Evolutionary conservation across 163 green algal genomes (phyloP), one percentile per base, ranked within the genome.

Genomic region (Scenedesmus sp.): DNA sequence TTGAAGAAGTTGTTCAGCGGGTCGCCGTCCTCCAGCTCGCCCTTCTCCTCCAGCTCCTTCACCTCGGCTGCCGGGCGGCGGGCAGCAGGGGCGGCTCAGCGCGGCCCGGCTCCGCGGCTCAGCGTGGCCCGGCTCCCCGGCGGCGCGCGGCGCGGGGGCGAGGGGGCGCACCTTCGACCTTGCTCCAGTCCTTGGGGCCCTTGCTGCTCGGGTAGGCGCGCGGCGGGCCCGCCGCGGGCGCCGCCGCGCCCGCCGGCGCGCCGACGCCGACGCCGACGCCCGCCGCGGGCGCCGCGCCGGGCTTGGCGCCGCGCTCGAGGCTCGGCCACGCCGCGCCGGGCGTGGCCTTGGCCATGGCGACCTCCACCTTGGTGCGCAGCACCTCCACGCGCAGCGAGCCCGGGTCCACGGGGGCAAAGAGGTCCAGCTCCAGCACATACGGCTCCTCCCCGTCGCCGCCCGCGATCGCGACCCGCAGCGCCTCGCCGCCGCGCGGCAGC

Each of bases 341-440:
- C 34, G 90, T 76, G 13, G 86, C 90, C 85, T 98, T 98, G 29
- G 66, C 58, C 85, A 98, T 78, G 15, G 75, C 87, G 63, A 98
- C 83, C 83, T 98, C 95, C 9, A 98, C 51, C 86, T 98, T 98
- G 63, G 87, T 95, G n/a, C 77, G 81, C 42, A 97, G 82, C 65
- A 98, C 73, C 64, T 92, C 85, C 83, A 89, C 20, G 53, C 58
- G 51, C 18, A 70, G 10, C 51, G 22, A 60, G 77, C 85, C 75
- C 78, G 91, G 33, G 5, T n/a, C 22, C 10, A 81, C 74, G 22
- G n/a, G 62, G 48, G 60, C 85, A 56, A 85, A 92, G 77, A 96
- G 83, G 15, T 88, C 71, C 50, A 93, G 36, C 36, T 92, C 81
- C 57, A 95, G 84, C 50, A 83, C 72, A 73, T 88, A 96, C 5